These are phyloP conservation scores for Mycena sp. DNA, from an alignment of 1,284 basidiomycete species.

Conservation along the genomic window DNA sequence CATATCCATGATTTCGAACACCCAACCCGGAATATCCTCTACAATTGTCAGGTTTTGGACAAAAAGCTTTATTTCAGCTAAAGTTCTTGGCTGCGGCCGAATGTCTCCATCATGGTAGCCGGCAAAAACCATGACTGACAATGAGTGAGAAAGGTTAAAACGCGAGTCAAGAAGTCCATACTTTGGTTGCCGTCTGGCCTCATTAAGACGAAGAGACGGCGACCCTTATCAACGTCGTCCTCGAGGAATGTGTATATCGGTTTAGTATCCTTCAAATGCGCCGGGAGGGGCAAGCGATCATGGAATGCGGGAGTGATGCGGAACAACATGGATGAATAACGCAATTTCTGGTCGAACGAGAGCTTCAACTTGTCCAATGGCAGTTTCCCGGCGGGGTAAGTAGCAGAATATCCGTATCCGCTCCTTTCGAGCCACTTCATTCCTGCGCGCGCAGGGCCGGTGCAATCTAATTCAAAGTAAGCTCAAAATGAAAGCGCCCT, in stretches of 20 bases:
- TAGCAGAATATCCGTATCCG: slow-evolving; percentile 15
- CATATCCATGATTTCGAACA: slow-evolving; percentile 30
- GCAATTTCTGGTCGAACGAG: slow-evolving; percentile 30
- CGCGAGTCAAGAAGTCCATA: background rate
- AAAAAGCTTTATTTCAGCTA: slow-evolving; percentile 30
- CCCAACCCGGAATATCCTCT: slow-evolving; percentile 30
- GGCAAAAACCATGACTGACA: slow-evolving; percentile 25
- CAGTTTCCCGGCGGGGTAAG: slow-evolving; percentile 12
- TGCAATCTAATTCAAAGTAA: slow-evolving; percentile 19
- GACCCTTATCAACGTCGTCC: slow-evolving; percentile 11
- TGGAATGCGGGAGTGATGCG: background rate
- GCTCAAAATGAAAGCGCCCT: background rate
- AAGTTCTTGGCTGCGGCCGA: slow-evolving; percentile 17
- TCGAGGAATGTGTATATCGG: slow-evolving; percentile 21
- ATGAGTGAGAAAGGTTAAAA: background rate
- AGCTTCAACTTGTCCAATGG: slow-evolving; percentile 29
- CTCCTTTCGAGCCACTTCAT: slow-evolving; percentile 25
- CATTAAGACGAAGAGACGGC: slow-evolving; percentile 4
- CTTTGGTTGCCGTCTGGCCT: slow-evolving; percentile 2
- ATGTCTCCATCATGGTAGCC: slow-evolving; percentile 30
- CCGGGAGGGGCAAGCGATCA: slow-evolving; percentile 19
- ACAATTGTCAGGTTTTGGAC: slow-evolving; percentile 8
- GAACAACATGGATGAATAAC: slow-evolving; percentile 25
- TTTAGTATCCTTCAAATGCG: background rate
- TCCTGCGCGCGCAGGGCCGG: slow-evolving; percentile 22